Base-by-base conservation (phyloP, 2,329 filamentous ascomycete species). In the Trichoderma aggressivum region DNA sequence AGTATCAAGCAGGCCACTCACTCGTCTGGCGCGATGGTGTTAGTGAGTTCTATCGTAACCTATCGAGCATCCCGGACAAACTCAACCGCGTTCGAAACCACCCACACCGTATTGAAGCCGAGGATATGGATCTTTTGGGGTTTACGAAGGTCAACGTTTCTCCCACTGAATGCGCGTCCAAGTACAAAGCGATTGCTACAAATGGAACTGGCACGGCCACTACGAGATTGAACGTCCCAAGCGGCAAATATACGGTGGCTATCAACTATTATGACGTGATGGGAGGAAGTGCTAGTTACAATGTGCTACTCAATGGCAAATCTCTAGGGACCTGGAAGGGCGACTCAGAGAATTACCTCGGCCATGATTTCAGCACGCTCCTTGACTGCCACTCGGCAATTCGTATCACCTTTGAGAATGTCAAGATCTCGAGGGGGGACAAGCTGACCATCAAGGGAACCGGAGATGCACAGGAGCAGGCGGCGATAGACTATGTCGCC, bases 1-100 rank as follows among this genome's bases (percentile, higher is more conserved):
- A 80, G 2, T 93, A 89, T 77, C 91, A 92, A 78, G 88, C 91
- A 0, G 91, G 90, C 0, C 91, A 93, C 79, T 84, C 89, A 0
- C 83, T 93, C 21, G 88, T 92, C 18, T 93, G 91, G 91, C 85
- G 91, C 16, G 91, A 92, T 75, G 84, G 88, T 1, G 88, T 93
- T 80, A 87, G 82, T 75, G 82, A 88, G 70, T 92, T 90, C 80
- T 92, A 91, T 79, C 75, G 83, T 76, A 89, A 88, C 76, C 79
- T 88, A 47, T 90, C 89, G 0, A 82, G 85, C 3, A 91, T 93
- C 56, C 77, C 86, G 0, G 91, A 93, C 74, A 81, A 84, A 24
- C 74, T 74, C 0, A 82, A 82, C 2, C 85, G 90, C 11, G 90
- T 92, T 0, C 84, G 86, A 1, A 82, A 88, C 72, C 87, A 93